Evolutionary conservation across 331 rosid species (phyloP).

Genomic region (Acacia pycnantha): DNA sequence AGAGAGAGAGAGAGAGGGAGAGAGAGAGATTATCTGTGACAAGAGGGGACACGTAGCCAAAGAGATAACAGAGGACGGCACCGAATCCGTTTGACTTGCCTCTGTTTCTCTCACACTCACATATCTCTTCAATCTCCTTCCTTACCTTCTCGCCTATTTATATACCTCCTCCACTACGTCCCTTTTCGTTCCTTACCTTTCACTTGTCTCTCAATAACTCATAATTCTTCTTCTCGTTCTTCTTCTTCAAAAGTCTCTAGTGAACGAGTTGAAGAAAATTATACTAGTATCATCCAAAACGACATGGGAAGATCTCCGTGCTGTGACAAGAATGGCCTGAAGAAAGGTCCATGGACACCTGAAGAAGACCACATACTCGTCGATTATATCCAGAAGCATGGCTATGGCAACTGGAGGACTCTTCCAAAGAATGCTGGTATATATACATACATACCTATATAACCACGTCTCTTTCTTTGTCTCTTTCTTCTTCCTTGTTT

Average conservation of each 20-base stretch:
- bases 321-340: constrained; percentile 86
- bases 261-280: neutral
- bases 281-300: neutral
- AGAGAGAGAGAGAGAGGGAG: neutral
- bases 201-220: neutral
- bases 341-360: constrained; percentile 96
- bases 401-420: constrained; percentile 95
- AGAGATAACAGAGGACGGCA: constrained; percentile 72
- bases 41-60: constrained; percentile 64
- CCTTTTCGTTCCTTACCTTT: constrained; percentile 58
- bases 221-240: neutral
- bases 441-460: neutral
- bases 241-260: neutral
- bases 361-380: constrained; percentile 85
- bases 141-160: constrained; percentile 48
- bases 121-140: neutral
- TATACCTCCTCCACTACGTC: constrained; percentile 41
- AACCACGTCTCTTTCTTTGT: neutral
- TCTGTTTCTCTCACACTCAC: neutral
- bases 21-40: neutral
- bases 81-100: constrained; percentile 82
- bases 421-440: constrained; percentile 97
- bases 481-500: too few relatives aligned
- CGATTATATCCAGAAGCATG: constrained; percentile 80
- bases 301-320: constrained; percentile 94